Evolutionary conservation across 805 yeast species (phyloP), one percentile per base, ranked within the genome.

Genomic region (Pichia cephalocereana): DNA sequence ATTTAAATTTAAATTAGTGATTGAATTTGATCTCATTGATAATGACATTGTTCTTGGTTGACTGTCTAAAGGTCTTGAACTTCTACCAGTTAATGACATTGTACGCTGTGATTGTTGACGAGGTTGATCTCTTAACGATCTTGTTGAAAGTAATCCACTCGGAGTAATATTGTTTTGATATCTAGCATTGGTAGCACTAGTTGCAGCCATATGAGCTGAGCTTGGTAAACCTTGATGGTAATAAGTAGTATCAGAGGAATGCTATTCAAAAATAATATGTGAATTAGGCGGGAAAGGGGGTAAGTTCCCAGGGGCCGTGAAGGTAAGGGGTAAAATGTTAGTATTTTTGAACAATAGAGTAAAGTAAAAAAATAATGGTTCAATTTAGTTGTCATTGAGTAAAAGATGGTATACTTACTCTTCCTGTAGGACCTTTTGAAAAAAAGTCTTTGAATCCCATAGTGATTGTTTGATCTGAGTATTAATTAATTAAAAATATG

Each of bases 51-150:
- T 28, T 18, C 43, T 45, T 12, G 42, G 44, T 40, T 49, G 31
- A 3, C n/a, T 8, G 3, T 8, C 19, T 6, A 11, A 37, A 27
- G 45, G 38, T 47, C 66, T 55, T 31, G 63, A 58, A 36, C 57
- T 57, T 42, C 68, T 49, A 4, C 63, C 59, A 41, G 63, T 63
- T 31, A 65, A 52, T 14, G 69, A 65, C 66, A 64, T 63, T 9
- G 68, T 50, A 15, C 69, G 48, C 7, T 55, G 61, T 12, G 12
- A 3, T 8, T 6, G 37, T 34, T 34, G 34, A 37, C 30, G 47
- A 19, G 40, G 48, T 30, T 38, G 45, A 14, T 28, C 39, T 18
- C 46, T 40, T 11, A 44, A 17, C 2, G 41, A 10, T 17, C 31
- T n/a, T 1, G 48, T 45, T 18, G 51, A 41, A 28, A 44, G 46